Percentiles rank a stretch among this genome's conserved stretches.
phyloP scores from a whole-genome alignment of 805 yeast genomes.

The Myxozyma kluyveri region DNA sequence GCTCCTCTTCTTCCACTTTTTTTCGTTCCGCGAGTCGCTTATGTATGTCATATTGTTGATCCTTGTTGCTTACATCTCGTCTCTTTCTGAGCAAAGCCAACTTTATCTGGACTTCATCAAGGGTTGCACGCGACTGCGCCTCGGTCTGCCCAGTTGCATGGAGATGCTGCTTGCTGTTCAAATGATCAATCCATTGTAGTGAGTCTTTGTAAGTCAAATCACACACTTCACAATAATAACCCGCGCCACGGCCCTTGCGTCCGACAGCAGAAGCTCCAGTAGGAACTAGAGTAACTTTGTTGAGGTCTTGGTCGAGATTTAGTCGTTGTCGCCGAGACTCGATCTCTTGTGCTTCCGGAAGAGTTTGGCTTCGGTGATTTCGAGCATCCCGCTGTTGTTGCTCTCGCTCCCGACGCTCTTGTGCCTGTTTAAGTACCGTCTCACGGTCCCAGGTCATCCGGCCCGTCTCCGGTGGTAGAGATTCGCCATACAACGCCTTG shows the following conservation, averaged over 20 bases:
- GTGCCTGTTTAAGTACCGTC: conserved; percentile 19
- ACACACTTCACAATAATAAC: conserved; percentile 82
- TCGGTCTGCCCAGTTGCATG: conserved; percentile 40
- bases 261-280: conserved; percentile 39
- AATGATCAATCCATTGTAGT: conserved; percentile 75
- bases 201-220: conserved; percentile 79
- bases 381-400: conserved; percentile 19
- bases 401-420: conserved; percentile 25
- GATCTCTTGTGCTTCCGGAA: conserved; percentile 32
- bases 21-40: conserved; percentile 45
- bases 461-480: conserved; percentile 21
- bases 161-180: conserved; percentile 66
- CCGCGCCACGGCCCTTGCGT: conserved; percentile 60
- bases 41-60: conserved; percentile 39
- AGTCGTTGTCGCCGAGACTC: conserved; percentile 33
- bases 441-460: conserved; percentile 30
- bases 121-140: conserved; percentile 44
- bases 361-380: conserved; percentile 26
- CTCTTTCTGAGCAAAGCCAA: conserved; percentile 41
- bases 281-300: conserved; percentile 39
- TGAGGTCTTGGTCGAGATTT: conserved; percentile 37
- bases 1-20: conserved; percentile 42
- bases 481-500: conserved; percentile 21
- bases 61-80: conserved; percentile 31
- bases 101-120: conserved; percentile 48